Evolutionary conservation across 768 basidiomycete species (phyloP).

Genomic region (Podaxis rugospora): DNA sequence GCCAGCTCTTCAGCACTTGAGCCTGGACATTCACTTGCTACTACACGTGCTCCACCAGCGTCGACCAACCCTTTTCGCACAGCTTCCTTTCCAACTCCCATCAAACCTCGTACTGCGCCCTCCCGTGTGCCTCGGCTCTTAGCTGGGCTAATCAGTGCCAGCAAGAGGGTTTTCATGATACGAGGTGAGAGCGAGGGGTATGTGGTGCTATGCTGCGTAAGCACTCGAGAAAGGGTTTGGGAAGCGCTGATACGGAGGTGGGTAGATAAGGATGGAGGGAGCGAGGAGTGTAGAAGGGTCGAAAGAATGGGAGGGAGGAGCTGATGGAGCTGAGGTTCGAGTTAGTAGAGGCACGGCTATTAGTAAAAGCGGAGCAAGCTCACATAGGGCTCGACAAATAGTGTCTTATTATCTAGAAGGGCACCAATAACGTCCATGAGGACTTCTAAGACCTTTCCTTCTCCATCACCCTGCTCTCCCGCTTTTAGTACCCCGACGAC

Average conservation of each 20-base stretch:
- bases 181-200: slow-evolving; percentile 85
- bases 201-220: slow-evolving; percentile 81
- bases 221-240: slow-evolving; percentile 76
- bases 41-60: slow-evolving; percentile 71
- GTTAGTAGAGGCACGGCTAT: not conserved
- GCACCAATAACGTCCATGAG: slow-evolving; percentile 83
- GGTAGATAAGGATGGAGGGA: slow-evolving; percentile 67
- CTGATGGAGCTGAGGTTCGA: slow-evolving; percentile 78
- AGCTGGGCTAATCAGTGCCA: slow-evolving; percentile 71
- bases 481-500: slow-evolving; percentile 63
- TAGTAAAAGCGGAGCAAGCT: slow-evolving; percentile 26
- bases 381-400: slow-evolving; percentile 97
- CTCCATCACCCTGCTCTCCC: slow-evolving; percentile 52
- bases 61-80: slow-evolving; percentile 79
- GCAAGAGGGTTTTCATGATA: slow-evolving; percentile 89
- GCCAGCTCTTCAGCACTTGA: slow-evolving; percentile 33
- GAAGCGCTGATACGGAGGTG: slow-evolving; percentile 78
- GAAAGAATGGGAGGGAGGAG: slow-evolving; percentile 91
- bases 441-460: slow-evolving; percentile 73
- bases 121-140: slow-evolving; percentile 81
- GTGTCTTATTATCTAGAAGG: slow-evolving; percentile 76
- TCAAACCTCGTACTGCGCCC: slow-evolving; percentile 84
- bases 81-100: slow-evolving; percentile 82
- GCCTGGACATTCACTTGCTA: slow-evolving; percentile 61
- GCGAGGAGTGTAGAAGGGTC: slow-evolving; percentile 80